These are phyloP conservation scores for Phragmites australis DNA, from an alignment of 176 grass and related monocot species.

Conservation along the genomic window DNA sequence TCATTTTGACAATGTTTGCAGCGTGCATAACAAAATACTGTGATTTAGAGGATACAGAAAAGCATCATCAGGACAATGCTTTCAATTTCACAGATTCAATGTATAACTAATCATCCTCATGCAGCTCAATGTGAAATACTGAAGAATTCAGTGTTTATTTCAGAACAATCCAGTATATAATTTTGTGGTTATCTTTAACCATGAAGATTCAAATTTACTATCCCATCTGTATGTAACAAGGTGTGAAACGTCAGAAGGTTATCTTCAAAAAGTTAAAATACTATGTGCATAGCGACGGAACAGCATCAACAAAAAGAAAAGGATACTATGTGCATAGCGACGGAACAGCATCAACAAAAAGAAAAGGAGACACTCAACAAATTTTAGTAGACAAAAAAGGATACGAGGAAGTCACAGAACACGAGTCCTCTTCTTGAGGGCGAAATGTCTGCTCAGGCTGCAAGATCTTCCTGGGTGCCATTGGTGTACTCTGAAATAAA, in stretches of 20 bases:
- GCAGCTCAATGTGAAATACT: neutral
- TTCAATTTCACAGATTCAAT: neutral
- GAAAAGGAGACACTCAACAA: neutral
- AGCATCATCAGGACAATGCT: neutral
- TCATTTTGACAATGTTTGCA: constrained; percentile 12
- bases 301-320: too few relatives aligned
- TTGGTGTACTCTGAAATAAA: constrained; percentile 47
- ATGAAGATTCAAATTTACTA: neutral
- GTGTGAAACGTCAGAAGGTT: neutral
- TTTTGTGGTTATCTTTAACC: constrained; percentile 12
- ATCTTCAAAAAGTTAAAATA: neutral
- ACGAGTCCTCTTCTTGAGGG: constrained; percentile 61
- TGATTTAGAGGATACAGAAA: constrained; percentile 16
- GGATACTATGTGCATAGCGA: neutral
- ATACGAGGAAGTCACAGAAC: constrained; percentile 80
- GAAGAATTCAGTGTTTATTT: neutral
- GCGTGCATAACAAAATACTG: neutral
- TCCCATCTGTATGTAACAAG: neutral
- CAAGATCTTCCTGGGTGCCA: constrained; percentile 42
- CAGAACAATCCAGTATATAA: neutral
- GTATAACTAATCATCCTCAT: neutral
- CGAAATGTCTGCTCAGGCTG: constrained; percentile 48
- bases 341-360: neutral
- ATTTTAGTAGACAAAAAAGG: constrained; percentile 43
- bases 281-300: constrained; percentile 10